Percentiles rank a stretch among this genome's conserved stretches.
These are phyloP conservation scores for Moesziomyces antarcticus DNA, from an alignment of 1,284 basidiomycete genomes.

Conservation along the genomic window DNA sequence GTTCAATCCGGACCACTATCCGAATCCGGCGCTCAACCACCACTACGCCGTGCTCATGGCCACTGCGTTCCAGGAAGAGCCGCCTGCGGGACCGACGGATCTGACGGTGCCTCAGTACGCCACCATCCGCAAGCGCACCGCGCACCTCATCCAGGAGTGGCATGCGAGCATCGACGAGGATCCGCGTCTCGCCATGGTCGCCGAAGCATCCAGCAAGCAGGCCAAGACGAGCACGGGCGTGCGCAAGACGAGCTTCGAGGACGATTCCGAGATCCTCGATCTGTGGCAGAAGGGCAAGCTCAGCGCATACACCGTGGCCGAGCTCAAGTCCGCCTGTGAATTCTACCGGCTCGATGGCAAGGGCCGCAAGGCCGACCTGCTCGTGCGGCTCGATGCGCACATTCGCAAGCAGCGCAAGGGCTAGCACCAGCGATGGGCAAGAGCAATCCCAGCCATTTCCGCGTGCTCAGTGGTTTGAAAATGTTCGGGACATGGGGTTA, in stretches of 20 bases:
- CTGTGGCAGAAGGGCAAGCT: conserved; percentile 39
- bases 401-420: conserved; percentile 33
- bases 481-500: no score
- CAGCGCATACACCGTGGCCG: conserved; percentile 49
- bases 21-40: conserved; percentile 85
- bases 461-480: no score
- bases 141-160: conserved; percentile 79
- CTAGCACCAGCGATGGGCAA: neutral
- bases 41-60: conserved; percentile 92
- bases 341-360: conserved; percentile 53
- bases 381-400: conserved; percentile 43
- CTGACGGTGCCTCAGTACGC: conserved; percentile 81
- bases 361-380: conserved; percentile 61
- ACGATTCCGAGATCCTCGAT: conserved; percentile 44
- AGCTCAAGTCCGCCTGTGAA: conserved; percentile 53
- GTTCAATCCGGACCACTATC: conserved; percentile 88
- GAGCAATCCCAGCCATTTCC: neutral
- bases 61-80: conserved; percentile 82
- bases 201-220: conserved; percentile 5
- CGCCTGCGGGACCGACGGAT: conserved; percentile 75
- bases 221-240: conserved; percentile 34
- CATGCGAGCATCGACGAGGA: conserved; percentile 78
- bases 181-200: conserved; percentile 28
- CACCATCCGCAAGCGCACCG: conserved; percentile 83
- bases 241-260: conserved; percentile 35